Evolutionary conservation across 345 rosid species (phyloP).

Genomic region (Chamaenerion angustifolium): DNA sequence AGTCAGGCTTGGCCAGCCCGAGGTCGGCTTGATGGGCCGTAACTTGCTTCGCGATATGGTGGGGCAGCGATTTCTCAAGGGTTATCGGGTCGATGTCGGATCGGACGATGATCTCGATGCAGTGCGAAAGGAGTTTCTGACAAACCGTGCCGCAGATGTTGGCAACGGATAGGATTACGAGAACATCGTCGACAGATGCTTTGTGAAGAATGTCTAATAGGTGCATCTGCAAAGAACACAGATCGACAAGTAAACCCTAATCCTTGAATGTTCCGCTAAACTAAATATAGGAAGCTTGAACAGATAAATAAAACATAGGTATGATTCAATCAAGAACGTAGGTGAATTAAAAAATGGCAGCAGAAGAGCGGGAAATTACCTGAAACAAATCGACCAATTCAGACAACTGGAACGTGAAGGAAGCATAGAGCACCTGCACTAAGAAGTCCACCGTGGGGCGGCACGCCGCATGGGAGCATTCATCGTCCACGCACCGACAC

Average conservation of each 20-base stretch:
- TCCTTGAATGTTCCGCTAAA: no score
- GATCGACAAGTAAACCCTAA: no score
- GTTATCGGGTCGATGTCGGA: slow-evolving; percentile 46
- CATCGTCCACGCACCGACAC: slow-evolving; percentile 52
- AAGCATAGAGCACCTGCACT: slow-evolving; percentile 60
- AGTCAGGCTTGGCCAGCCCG: slow-evolving; percentile 22
- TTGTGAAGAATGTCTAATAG: slow-evolving; percentile 52
- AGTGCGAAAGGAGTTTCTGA: slow-evolving; percentile 32
- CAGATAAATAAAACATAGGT: no score
- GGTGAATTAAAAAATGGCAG: no score
- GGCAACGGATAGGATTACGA: slow-evolving; percentile 46
- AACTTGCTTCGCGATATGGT: slow-evolving; percentile 33
- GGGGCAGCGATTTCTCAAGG: slow-evolving; percentile 56
- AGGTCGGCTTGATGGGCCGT: slow-evolving; percentile 24
- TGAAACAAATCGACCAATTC: slow-evolving; percentile 56
- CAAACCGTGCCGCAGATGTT: slow-evolving; percentile 39
- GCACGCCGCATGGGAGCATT: slow-evolving; percentile 58
- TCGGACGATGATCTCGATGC: slow-evolving; percentile 37
- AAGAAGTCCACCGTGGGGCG: slow-evolving; percentile 51
- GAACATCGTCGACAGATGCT: slow-evolving; percentile 40
- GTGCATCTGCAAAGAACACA: slow-evolving; percentile 35
- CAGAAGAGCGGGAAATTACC: slow-evolving; percentile 16
- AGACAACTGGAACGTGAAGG: slow-evolving; percentile 47
- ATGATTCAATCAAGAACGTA: no score
- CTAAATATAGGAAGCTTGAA: no score